Evolutionary conservation across 768 basidiomycete genomes (phyloP).

Genomic region (Lentinula sp.): DNA sequence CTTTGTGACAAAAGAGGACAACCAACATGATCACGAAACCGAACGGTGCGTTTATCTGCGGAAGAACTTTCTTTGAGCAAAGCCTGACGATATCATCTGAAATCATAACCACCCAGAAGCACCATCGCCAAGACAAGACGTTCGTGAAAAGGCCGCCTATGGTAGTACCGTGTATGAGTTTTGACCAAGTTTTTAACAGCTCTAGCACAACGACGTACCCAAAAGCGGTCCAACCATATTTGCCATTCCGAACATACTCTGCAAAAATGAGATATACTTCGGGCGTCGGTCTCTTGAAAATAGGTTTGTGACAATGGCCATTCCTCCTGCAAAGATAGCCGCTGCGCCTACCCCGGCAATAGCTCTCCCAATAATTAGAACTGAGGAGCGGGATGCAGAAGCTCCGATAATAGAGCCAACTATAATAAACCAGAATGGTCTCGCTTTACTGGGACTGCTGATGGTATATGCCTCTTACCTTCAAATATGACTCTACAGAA

Average conservation of each 20-base stretch:
- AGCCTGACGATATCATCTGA: neutral
- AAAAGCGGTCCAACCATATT: constrained; percentile 22
- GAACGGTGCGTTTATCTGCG: constrained; percentile 19
- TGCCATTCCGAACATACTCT: constrained; percentile 20
- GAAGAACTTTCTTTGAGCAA: constrained; percentile 18
- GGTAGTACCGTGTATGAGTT: neutral
- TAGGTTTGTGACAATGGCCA: constrained; percentile 20
- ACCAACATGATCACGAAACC: constrained; percentile 9
- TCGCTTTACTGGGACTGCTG: neutral
- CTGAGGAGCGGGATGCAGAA: constrained; percentile 18
- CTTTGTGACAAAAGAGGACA: constrained; percentile 14
- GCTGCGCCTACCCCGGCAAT: constrained; percentile 39
- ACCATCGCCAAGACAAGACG: constrained; percentile 32
- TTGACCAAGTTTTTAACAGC: neutral
- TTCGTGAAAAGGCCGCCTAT: constrained; percentile 22
- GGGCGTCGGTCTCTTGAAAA: constrained; percentile 23
- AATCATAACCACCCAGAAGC: neutral
- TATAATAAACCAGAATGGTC: constrained; percentile 26
- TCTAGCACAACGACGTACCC: neutral
- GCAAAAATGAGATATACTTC: constrained; percentile 30
- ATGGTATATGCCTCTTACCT: neutral
- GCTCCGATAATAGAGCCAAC: constrained; percentile 39
- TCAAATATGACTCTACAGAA: neutral
- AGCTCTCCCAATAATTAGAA: constrained; percentile 36
- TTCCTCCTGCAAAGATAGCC: constrained; percentile 19